Evolutionary conservation across 75 land plant genomes (phyloP), one percentile per base, ranked within the genome.

Genomic region (Selaginella moellendorffii): DNA sequence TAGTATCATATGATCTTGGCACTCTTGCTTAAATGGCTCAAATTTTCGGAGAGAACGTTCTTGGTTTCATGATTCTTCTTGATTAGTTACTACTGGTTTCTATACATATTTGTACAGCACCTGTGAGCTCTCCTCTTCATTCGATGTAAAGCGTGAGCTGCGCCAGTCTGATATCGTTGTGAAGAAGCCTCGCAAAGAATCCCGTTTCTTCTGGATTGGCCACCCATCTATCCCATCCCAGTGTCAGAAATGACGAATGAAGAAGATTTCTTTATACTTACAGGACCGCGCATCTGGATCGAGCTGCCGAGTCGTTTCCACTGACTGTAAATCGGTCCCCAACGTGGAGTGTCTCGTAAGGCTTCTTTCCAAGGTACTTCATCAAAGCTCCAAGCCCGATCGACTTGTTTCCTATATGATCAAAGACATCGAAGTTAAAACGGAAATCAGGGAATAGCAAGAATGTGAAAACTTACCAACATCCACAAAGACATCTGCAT

Each of bases 241-340:
- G n/a, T n/a, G n/a, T n/a, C n/a, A n/a, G n/a, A n/a, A n/a, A n/a
- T n/a, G n/a, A n/a, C n/a, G n/a, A n/a, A n/a, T n/a, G n/a, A 36
- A 5, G 46, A 5, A 36, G 5, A 5, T 36, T 5, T 36, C 5
- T 36, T 5, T 36, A 36, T 36, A 36, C 74, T 67, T 68, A 78
- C 79, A 78, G 56, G 46, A 78, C 75, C 22, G 80, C 65, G 64
- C 80, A 75, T 61, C 70, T 70, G n/a, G 80, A 78, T 0, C 80
- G 64, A 24, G 80, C 75, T 28, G 80, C 80, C 18, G 79, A 70
- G 29, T 78, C 80, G 61, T 78, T 78, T 12, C 80, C 80, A 63
- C 80, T 78, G 24, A 76, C 46, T 14, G 80, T 78, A 54, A 78
- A 78, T 19, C 80, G 68, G 25, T 78, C 80, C 2, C 80, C 80